These are phyloP conservation scores for Exophiala sp. DNA, from an alignment of 2,329 filamentous ascomycete species.

Conservation along the genomic window DNA sequence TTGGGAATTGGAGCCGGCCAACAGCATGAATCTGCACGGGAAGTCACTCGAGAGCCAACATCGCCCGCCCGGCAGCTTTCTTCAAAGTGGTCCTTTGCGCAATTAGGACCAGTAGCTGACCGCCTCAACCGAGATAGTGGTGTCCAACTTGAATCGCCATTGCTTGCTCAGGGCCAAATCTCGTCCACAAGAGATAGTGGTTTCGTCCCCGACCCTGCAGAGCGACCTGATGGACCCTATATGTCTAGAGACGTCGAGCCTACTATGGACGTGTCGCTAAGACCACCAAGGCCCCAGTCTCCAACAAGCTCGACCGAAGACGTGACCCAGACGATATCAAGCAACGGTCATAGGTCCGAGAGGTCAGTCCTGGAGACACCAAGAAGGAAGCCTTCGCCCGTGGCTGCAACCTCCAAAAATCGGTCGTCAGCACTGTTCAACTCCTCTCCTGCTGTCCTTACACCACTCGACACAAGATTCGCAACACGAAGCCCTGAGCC, in stretches of 20 bases:
- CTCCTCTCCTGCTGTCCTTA: constrained; percentile 37
- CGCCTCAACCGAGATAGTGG: constrained; percentile 43
- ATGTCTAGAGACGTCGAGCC: constrained; percentile 1
- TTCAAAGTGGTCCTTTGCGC: constrained; percentile 25
- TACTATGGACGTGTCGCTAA: constrained; percentile 13
- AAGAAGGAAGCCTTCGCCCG: constrained; percentile 33
- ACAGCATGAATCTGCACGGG: constrained; percentile 6
- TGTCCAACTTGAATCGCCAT: constrained; percentile 44
- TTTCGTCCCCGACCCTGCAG: constrained; percentile 35
- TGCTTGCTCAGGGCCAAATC: constrained; percentile 30
- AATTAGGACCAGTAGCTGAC: constrained; percentile 7
- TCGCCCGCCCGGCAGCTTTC: constrained; percentile 13
- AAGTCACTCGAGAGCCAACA: neutral
- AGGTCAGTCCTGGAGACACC: constrained; percentile 11
- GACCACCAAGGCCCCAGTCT: constrained; percentile 25
- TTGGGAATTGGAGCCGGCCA: constrained; percentile 22
- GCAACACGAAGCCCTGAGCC: constrained; percentile 8
- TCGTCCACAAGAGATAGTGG: constrained; percentile 40
- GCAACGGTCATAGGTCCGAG: constrained; percentile 4
- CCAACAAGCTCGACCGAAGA: constrained; percentile 30
- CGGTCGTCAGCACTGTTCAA: constrained; percentile 47
- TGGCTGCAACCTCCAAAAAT: constrained; percentile 45
- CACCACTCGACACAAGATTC: constrained; percentile 10
- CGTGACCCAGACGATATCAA: constrained; percentile 8
- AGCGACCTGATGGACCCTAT: constrained; percentile 6